A percentile compares a stretch with the other conserved stretches of the same genome.
phyloP scores from a whole-genome alignment of 768 basidiomycete genomes.

The Phanerochaete sordida region DNA sequence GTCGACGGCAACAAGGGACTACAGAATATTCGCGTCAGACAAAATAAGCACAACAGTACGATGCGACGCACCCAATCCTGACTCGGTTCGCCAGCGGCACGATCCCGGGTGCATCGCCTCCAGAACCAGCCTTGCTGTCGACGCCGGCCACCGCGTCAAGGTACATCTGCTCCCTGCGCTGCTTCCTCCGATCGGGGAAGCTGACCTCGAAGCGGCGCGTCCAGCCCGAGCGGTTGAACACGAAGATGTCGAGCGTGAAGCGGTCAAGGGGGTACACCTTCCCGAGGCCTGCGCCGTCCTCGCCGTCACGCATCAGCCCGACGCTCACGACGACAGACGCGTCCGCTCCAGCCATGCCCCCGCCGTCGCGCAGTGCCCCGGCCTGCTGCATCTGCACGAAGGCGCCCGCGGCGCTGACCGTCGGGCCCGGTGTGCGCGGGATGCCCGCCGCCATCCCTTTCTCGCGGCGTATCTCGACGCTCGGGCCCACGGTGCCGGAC shows the following conservation, averaged over 20 bases:
- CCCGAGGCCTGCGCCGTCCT: constrained; percentile 26
- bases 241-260: constrained; percentile 84
- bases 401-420: constrained; percentile 36
- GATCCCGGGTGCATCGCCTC: constrained; percentile 50
- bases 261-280: constrained; percentile 67
- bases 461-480: constrained; percentile 67
- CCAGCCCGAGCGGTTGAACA: constrained; percentile 78
- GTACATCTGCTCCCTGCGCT: constrained; percentile 28
- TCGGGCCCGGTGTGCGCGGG: constrained; percentile 56
- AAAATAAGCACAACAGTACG: background rate
- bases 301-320: constrained; percentile 36
- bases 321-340: constrained; percentile 72
- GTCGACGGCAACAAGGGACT: constrained; percentile 79
- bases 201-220: constrained; percentile 75
- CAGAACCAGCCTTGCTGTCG: constrained; percentile 30
- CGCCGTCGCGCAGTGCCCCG: constrained; percentile 23
- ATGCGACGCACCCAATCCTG: constrained; percentile 71
- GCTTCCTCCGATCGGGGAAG: constrained; percentile 52
- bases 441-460: constrained; percentile 31
- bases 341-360: constrained; percentile 29
- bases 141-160: background rate
- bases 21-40: background rate
- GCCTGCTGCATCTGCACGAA: constrained; percentile 36
- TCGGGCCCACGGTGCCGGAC: constrained; percentile 45
- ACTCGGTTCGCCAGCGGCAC: constrained; percentile 76